Percentiles rank a stretch among this genome's conserved stretches.
These are phyloP conservation scores for Aspergillus saccharolyticus DNA, from an alignment of 495 filamentous ascomycete species.

Conservation along the genomic window DNA sequence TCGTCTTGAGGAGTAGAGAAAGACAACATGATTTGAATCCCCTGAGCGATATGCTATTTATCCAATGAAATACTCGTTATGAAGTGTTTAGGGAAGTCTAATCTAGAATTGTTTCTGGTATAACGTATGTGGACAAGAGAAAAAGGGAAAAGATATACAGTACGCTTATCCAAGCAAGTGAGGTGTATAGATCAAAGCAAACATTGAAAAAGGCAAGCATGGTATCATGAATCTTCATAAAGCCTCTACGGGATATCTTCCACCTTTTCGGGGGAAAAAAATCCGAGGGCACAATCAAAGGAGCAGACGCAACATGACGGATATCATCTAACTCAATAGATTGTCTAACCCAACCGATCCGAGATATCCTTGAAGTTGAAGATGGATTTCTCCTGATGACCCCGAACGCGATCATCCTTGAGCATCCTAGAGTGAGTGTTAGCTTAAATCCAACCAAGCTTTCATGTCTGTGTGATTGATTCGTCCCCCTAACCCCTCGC, in stretches of 20 bases:
- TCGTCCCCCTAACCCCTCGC: too few relatives aligned
- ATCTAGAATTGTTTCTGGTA: not conserved
- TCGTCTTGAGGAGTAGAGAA: constrained; percentile 13
- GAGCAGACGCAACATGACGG: too few relatives aligned
- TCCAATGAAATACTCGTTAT: not conserved
- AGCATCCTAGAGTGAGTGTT: constrained; percentile 61
- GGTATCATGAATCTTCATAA: constrained; percentile 31
- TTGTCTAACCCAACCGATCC: constrained; percentile 67
- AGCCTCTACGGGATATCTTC: too few relatives aligned
- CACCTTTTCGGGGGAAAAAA: not conserved
- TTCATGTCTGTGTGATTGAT: too few relatives aligned
- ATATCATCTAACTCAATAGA: too few relatives aligned
- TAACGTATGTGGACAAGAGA: not conserved
- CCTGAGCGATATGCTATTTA: not conserved
- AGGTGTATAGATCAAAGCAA: too few relatives aligned
- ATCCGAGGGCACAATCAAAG: too few relatives aligned
- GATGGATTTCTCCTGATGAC: constrained; percentile 55
- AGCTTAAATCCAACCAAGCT: not conserved
- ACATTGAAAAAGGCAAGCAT: constrained; percentile 11
- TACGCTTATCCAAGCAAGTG: too few relatives aligned
- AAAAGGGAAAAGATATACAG: not conserved
- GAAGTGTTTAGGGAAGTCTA: not conserved
- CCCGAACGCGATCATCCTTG: constrained; percentile 79
- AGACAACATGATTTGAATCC: not conserved
- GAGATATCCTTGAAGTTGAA: constrained; percentile 68